Conservation (phyloP, 805 yeast species). For the Diddensiella santjacobensis region DNA sequence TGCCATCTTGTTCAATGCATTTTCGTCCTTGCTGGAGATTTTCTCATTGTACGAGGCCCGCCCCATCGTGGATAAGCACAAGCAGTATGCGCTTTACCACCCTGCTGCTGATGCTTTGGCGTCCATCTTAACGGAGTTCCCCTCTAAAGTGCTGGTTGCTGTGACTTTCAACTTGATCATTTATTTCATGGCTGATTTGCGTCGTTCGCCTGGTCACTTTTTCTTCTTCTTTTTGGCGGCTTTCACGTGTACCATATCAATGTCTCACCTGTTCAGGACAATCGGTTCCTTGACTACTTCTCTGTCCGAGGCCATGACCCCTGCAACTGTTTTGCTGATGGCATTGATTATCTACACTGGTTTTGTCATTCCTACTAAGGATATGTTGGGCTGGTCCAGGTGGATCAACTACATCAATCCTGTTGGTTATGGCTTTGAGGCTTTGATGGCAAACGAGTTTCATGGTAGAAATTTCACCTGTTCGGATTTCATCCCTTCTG, state of each 20-base stretch:
- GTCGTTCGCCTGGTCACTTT: constrained; percentile 52
- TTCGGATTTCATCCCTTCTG: constrained; percentile 41
- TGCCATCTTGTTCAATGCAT: constrained; percentile 42
- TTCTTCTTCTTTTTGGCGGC: constrained; percentile 47
- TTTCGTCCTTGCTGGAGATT: constrained; percentile 44
- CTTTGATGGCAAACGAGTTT: constrained; percentile 56
- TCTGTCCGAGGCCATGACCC: constrained; percentile 42
- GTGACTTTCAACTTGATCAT: constrained; percentile 46
- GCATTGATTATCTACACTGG: constrained; percentile 44
- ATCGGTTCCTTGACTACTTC: constrained; percentile 38
- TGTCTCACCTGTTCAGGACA: constrained; percentile 51
- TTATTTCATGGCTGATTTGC: constrained; percentile 53
- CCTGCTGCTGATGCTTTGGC: constrained; percentile 66
- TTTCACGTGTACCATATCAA: constrained; percentile 43
- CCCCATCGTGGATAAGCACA: constrained; percentile 57
- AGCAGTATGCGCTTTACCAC: constrained; percentile 53
- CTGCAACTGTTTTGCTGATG: constrained; percentile 41
- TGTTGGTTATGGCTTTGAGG: constrained; percentile 55
- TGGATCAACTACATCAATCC: constrained; percentile 57
- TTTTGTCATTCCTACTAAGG: constrained; percentile 43
- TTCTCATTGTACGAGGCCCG: constrained; percentile 44
- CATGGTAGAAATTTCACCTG: constrained; percentile 40
- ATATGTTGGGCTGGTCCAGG: constrained; percentile 49
- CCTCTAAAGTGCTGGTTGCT: constrained; percentile 43
- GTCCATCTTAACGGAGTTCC: constrained; percentile 56